phyloP scores from a whole-genome alignment of 768 basidiomycete species.

The Lentinula edodes region DNA sequence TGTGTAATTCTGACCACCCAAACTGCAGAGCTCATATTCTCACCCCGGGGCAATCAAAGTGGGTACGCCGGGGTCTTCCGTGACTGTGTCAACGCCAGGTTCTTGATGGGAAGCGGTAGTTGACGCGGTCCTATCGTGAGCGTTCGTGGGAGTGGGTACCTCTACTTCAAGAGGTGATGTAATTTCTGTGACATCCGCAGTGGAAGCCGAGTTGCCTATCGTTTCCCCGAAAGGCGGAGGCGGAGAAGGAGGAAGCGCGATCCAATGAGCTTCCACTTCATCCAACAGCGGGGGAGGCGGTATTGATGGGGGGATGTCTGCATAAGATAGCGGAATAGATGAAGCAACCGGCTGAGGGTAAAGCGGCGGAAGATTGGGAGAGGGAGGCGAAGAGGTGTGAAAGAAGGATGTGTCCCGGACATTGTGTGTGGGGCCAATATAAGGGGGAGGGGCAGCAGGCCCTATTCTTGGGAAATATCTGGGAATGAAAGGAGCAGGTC shows the following conservation, averaged over 20 bases:
- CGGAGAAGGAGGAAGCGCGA: neutral
- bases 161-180: neutral
- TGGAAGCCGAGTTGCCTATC: neutral
- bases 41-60: neutral
- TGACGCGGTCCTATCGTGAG: neutral
- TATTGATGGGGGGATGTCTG: neutral
- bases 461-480: constrained; percentile 53
- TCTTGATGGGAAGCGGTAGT: neutral
- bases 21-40: neutral
- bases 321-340: neutral
- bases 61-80: neutral
- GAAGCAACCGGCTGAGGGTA: neutral
- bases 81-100: neutral
- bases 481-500: constrained; percentile 46
- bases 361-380: neutral
- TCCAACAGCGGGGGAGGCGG: neutral
- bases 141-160: neutral
- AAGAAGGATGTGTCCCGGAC: neutral
- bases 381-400: neutral
- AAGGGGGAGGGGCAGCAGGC: constrained; percentile 33
- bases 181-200: neutral
- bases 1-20: neutral
- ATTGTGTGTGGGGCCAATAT: constrained; percentile 21
- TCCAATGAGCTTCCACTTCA: neutral
- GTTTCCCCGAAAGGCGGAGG: constrained; percentile 3